Evolutionary conservation across 192 early-diverging fungal species (phyloP), one percentile per base, ranked within the genome.

Genomic region (Jimgerdemannia lactiflua): DNA sequence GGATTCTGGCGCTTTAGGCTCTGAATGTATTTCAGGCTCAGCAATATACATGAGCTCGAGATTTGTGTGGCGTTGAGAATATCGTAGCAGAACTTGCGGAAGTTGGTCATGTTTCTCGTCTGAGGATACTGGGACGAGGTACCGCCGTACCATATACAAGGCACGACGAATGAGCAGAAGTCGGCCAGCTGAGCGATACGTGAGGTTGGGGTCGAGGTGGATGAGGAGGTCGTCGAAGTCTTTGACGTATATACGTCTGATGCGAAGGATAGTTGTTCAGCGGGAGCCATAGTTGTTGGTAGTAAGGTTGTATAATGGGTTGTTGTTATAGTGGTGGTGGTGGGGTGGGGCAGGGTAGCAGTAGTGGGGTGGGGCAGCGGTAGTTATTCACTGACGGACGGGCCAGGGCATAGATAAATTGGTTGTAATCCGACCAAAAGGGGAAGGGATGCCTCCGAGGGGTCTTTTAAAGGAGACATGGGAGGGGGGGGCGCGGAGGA

Each of bases 1-100:
- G 91, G 87, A 70, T 88, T 85, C 49, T 83, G 79, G 42, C 79
- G 77, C 66, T 89, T 80, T 64, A 94, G 79, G 67, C 86, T 83
- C 59, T 87, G 81, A 65, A 93, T 87, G 72, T 92, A 92, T 73
- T 91, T 86, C 39, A 94, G 81, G 0, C 91, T 81, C 29, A 92
- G 71, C 9, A 91, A 70, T 19, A 94, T 83, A n/a, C 89, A 89
- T 7, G 89, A 88, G 20, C 83, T 88, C 1, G 89, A 88, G 7
- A 94, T 84, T 74, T 87, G 86, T 7, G 91, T 91, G 17, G 84
- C 84, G 18, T 82, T 80, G 19, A 94, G 76, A 20, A 93, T 80
- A 65, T 91, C 78, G 18, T 77, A 69, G 73, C 80, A 83, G 66
- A 87, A 91, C 49, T 80, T 72, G 77, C 79, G 79, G 65, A 90